Evolutionary conservation across 2,329 filamentous ascomycete species (phyloP), one percentile per base, ranked within the genome.

Genomic region (Pseudocercospora ulei): DNA sequence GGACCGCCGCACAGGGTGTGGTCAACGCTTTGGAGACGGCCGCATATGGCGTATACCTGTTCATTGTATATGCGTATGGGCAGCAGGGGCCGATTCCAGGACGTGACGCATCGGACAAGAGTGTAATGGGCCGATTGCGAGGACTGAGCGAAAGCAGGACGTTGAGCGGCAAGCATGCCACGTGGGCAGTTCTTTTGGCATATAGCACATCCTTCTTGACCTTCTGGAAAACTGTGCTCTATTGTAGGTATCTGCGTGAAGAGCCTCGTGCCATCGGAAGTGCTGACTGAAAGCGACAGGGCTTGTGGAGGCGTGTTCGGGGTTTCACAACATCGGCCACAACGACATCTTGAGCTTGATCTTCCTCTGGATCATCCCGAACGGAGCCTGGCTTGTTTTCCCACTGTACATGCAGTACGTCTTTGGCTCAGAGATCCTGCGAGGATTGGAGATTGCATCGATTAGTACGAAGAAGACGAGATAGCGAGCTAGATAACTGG

Each of bases 1-100:
- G 92, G 63, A 82, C 82, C 0, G 73, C 71, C 26, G 83, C 84
- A 23, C 85, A 93, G 68, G 72, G 72, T 17, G 53, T 67, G 4
- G 57, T 87, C 48, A 90, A 88, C 56, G 60, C 74, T 4, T 51
- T 82, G 38, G 83, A 90, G 68, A 76, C 73, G 2, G 40, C 65
- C 20, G 68, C 78, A 53, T 88, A 87, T 57, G 61, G 64, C 39
- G 66, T 64, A 61, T 88, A 76, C 53, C 66, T 79, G 9, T 71
- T 64, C 51, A 62, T 75, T 37, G 58, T 80, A 4, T 66, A 60
- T 31, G 49, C 55, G 16, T 59, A 65, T 38, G 63, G 66, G 2
- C 47, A 52, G 3, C 44, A 51, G n/a, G 52, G 59, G n/a, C 62
- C 59, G 0, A 56, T 48, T 18, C 47, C 55, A 33, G 57, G 56